These are phyloP conservation scores for Neurospora sp. DNA, from an alignment of 495 filamentous ascomycete genomes.

Conservation along the genomic window DNA sequence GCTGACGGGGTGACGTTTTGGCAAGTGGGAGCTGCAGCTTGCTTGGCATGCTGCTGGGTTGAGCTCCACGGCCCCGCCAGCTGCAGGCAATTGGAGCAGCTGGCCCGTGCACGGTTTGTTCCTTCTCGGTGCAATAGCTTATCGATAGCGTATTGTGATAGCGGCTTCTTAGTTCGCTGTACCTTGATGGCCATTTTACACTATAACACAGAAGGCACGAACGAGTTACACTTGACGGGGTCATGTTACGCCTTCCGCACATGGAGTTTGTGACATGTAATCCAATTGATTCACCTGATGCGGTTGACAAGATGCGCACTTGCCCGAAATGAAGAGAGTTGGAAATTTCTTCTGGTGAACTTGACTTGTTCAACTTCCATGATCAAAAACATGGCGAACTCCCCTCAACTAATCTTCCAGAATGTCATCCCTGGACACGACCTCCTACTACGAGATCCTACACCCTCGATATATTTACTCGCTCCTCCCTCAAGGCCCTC, in stretches of 20 bases:
- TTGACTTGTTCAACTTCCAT: not conserved
- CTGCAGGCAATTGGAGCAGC: not conserved
- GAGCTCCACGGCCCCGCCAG: not conserved
- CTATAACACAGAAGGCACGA: not conserved
- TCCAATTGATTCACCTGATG: not conserved
- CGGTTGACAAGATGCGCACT: not conserved
- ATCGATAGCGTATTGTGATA: not conserved
- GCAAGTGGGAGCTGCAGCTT: not conserved
- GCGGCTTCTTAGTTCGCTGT: not conserved
- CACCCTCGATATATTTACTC: not conserved
- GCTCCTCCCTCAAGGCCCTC: not conserved
- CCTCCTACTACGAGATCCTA: not conserved
- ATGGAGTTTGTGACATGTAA: not conserved
- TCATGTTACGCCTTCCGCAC: not conserved
- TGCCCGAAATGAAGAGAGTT: not conserved
- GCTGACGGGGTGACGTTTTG: slow-evolving; percentile 9
- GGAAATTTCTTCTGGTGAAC: not conserved
- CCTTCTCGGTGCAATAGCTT: not conserved
- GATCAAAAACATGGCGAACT: not conserved
- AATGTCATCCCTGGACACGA: not conserved
- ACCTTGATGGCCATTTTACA: not conserved
- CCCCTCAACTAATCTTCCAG: not conserved
- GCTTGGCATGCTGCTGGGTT: slow-evolving; percentile 1
- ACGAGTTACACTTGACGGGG: not conserved
- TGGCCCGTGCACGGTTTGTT: not conserved